phyloP scores from a whole-genome alignment of 352 stramenopile genomes.

The Phytophthora multivora region DNA sequence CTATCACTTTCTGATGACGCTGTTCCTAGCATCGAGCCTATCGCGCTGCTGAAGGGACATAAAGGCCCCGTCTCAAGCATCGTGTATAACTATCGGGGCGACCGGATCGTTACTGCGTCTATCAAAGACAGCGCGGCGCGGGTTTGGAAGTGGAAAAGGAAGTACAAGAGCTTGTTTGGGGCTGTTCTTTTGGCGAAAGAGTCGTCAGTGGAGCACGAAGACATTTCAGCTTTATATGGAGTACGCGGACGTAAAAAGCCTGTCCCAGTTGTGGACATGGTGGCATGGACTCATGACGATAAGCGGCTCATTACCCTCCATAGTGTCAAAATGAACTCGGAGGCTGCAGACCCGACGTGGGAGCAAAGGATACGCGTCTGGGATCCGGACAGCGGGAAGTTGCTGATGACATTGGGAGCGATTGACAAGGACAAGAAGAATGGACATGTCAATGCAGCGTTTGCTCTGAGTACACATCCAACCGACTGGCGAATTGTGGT shows the following conservation, averaged over 20 bases:
- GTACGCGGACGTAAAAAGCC: slow-evolving; percentile 48
- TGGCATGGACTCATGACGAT: slow-evolving; percentile 71
- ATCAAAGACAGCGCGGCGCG: slow-evolving; percentile 92
- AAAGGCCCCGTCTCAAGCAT: slow-evolving; percentile 94
- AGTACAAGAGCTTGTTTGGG: slow-evolving; percentile 61
- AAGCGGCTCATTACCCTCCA: slow-evolving; percentile 69
- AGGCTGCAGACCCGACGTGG: slow-evolving; percentile 49
- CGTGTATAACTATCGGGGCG: slow-evolving; percentile 89
- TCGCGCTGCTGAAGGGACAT: slow-evolving; percentile 85
- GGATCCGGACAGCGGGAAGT: slow-evolving; percentile 53
- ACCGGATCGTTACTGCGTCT: slow-evolving; percentile 93
- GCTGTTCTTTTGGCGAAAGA: slow-evolving; percentile 57
- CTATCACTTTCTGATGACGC: slow-evolving; percentile 54
- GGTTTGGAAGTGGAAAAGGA: slow-evolving; percentile 69
- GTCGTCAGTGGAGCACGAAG: slow-evolving; percentile 39
- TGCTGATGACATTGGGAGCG: slow-evolving; percentile 68
- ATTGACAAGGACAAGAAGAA: slow-evolving; percentile 62
- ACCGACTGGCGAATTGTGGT: slow-evolving; percentile 75
- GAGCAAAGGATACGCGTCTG: slow-evolving; percentile 73
- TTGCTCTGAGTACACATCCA: slow-evolving; percentile 81
- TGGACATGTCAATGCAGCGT: slow-evolving; percentile 79
- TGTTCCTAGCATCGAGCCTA: slow-evolving; percentile 58
- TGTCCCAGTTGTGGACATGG: slow-evolving; percentile 59
- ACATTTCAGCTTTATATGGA: slow-evolving; percentile 53
- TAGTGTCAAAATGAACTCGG: slow-evolving; percentile 65